Evolutionary conservation across 441 rosid genomes (phyloP), one percentile per base, ranked within the genome.

Genomic region (Lagerstroemia fauriei): DNA sequence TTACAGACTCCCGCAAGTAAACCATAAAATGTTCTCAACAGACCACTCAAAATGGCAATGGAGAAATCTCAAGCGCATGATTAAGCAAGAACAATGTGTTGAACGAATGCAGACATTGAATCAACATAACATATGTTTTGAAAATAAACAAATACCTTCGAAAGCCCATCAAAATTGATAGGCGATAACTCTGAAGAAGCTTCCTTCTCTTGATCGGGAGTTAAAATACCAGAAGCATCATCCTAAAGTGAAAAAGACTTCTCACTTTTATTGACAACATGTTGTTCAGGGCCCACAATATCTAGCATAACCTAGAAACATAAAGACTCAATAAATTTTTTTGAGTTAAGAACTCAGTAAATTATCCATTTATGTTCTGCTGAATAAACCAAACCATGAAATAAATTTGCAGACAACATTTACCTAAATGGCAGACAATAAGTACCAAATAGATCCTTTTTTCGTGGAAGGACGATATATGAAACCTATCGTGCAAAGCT

Each of bases 401-500:
- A 22, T 0, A 22, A 29, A 5, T 73, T 14, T 24, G 32, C 29
- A 73, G 57, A n/a, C 16, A 73, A 7, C 20, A 22, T 65, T 27
- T 27, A 27, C 34, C 27, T 10, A 65, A 65, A 65, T 29, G 38
- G 27, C 34, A 65, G 38, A 9, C 31, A 24, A 56, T n/a, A 61
- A 61, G 9, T 61, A 61, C 68, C 68, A 61, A 61, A 61, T 27
- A 1, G 25, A 25, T 12, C 27, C 11, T 61, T 61, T 56, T 56
- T 56, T 20, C 3, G 44, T 1, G 63, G 63, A 22, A 18, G 63
- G 17, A 20, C 24, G 20, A 9, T 61, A n/a, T 12, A 24, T n/a
- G 68, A 61, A n/a, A 86, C 91, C 76, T 92, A 93, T 98, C 80
- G 95, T 96, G 86, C 99, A 97, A 65, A 97, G 96, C 91, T 97